Conservation (phyloP, 169 alveolate genomes). For the Blepharisma undulans region DNA sequence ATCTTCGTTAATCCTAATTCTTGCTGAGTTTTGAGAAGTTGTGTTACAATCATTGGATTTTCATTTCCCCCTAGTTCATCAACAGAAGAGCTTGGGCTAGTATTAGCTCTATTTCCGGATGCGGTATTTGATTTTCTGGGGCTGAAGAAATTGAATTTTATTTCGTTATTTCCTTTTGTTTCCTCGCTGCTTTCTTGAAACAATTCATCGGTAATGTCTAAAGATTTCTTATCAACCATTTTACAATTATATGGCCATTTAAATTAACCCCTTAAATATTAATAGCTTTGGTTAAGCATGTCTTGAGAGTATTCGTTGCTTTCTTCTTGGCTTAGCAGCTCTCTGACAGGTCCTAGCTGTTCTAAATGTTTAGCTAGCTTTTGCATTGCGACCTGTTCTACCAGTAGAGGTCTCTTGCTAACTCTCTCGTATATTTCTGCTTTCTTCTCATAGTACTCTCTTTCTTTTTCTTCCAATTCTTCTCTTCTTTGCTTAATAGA, state of each 20-base stretch:
- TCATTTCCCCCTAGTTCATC: not conserved
- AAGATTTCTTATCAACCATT: not conserved
- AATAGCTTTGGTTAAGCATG: not conserved
- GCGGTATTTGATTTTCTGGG: not conserved
- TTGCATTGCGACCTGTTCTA: slow-evolving; percentile 45
- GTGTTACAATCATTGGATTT: not conserved
- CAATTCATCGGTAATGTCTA: not conserved
- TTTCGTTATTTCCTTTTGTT: not conserved
- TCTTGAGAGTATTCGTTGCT: not conserved
- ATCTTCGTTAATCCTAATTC: not conserved
- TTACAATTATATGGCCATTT: not conserved
- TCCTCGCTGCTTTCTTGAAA: not conserved
- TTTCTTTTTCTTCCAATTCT: slow-evolving; percentile 49
- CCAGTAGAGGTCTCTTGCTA: slow-evolving; percentile 49
- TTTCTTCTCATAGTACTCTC: slow-evolving; percentile 46
- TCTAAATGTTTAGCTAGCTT: not conserved
- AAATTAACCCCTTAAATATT: not conserved
- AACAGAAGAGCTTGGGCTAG: not conserved
- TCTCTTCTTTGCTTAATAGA: slow-evolving; percentile 8
- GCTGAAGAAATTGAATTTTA: not conserved
- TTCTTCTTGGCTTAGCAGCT: not conserved
- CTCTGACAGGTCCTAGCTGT: slow-evolving; percentile 7
- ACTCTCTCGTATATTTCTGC: slow-evolving; percentile 45
- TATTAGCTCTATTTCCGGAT: not conserved
- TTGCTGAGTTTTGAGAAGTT: not conserved